Evolutionary conservation across 768 basidiomycete genomes (phyloP), one percentile per base, ranked within the genome.

Genomic region (Clavaria fumosa): DNA sequence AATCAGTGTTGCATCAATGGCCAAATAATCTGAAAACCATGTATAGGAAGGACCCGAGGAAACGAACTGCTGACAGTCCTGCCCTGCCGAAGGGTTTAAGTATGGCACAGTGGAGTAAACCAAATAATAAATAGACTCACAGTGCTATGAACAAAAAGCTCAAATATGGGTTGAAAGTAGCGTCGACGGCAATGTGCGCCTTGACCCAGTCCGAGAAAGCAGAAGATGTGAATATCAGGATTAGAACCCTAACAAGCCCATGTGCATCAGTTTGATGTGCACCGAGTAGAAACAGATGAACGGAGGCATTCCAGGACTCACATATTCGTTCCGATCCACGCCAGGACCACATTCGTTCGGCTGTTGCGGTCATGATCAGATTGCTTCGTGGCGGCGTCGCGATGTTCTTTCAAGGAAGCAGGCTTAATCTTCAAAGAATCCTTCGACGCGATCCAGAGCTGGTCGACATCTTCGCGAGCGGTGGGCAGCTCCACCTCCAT

Each of bases 271-370:
- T n/a, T n/a, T n/a, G 43, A 23, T 15, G 24, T 15, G 37, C 42
- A 46, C 26, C 34, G 23, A 42, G 20, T 40, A 20, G 36, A 14
- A 37, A 34, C 20, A 20, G 15, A 37, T n/a, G 27, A 20, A 31
- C 22, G 24, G 31, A 32, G 21, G 19, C 34, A 34, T 48, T 46
- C 51, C 28, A 40, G 15, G 51, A 64, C 65, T 54, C 48, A 71
- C 83, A 90, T 82, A 61, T 93, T 93, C 2, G 77, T 73, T 14
- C 80, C 86, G 35, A 84, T 70, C 78, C 80, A 84, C 4, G 77
- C 67, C 19, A 86, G 66, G 34, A 86, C 83, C 39, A 84, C 82
- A 50, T 88, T 88, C 11, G 82, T 86, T 44, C 81, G 63, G 52
- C 77, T 81, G 57, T 77, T 85, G 47, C 82, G 70, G 56, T 83